Conservation (phyloP, 768 basidiomycete species). For the Boletus fagicola region DNA sequence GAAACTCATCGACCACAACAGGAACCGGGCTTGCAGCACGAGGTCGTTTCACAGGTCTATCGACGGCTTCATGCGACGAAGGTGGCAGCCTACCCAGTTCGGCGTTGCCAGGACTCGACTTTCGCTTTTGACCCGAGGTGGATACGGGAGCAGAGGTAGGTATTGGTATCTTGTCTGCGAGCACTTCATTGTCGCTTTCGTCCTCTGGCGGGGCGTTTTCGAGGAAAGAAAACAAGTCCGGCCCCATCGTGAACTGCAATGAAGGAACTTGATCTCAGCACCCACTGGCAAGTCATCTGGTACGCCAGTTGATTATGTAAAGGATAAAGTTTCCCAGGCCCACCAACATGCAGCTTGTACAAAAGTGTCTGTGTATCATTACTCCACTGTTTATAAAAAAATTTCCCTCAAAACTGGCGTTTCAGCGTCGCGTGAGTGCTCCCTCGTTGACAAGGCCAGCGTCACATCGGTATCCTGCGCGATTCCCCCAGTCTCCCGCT, state of each 20-base stretch:
- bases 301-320: slow-evolving; percentile 8
- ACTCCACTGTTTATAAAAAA: not conserved
- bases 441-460: too few relatives aligned
- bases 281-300: too few relatives aligned
- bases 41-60: slow-evolving; percentile 49
- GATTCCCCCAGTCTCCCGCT: too few relatives aligned
- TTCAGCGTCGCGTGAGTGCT: too few relatives aligned
- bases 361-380: not conserved
- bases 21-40: slow-evolving; percentile 66
- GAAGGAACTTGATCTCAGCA: not conserved
- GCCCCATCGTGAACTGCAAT: slow-evolving; percentile 17
- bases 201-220: slow-evolving; percentile 20
- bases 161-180: not conserved
- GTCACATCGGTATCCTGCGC: too few relatives aligned
- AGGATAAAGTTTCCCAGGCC: not conserved
- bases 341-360: not conserved
- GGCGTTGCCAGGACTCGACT: slow-evolving; percentile 13
- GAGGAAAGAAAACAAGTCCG: slow-evolving; percentile 35
- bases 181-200: slow-evolving; percentile 28
- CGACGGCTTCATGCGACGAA: slow-evolving; percentile 30
- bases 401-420: too few relatives aligned
- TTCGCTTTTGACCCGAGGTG: slow-evolving; percentile 24
- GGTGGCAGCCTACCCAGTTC: slow-evolving; percentile 6
- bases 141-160: not conserved
- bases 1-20: slow-evolving; percentile 88